phyloP scores from a whole-genome alignment of 2,329 filamentous ascomycete species.

The Trichophaea hybrida region DNA sequence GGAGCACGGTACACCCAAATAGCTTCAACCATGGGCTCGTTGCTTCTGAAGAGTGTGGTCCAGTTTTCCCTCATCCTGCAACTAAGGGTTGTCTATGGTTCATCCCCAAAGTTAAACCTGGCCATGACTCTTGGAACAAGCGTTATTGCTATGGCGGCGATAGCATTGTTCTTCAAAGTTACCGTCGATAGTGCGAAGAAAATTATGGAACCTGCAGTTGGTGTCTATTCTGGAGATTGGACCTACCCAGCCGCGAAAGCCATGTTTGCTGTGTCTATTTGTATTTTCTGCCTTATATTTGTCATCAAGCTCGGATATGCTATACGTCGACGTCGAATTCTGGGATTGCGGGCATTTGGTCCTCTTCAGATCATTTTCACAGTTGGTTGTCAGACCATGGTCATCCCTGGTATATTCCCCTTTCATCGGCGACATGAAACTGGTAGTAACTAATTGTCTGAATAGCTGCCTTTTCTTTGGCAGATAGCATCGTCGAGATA shows the following conservation, averaged over 20 bases:
- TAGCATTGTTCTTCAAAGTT: conserved; percentile 41
- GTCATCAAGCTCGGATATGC: conserved; percentile 46
- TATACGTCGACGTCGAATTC: conserved; percentile 40
- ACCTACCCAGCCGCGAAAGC: conserved; percentile 16
- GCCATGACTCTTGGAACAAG: conserved; percentile 37
- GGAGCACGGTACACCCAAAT: conserved; percentile 37
- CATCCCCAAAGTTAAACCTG: conserved; percentile 18
- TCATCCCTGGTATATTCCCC: conserved; percentile 43
- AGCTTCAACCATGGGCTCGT: conserved; percentile 36
- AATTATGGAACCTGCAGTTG: conserved; percentile 29
- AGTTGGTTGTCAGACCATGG: conserved; percentile 52
- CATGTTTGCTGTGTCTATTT: conserved; percentile 34
- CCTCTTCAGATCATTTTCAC: conserved; percentile 54
- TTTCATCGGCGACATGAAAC: conserved; percentile 10
- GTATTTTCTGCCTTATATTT: conserved; percentile 49
- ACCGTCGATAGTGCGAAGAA: conserved; percentile 36
- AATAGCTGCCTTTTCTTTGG: conserved; percentile 43
- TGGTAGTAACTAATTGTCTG: background rate
- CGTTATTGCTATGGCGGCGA: conserved; percentile 37
- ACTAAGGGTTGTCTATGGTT: conserved; percentile 44
- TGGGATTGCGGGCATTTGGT: conserved; percentile 47
- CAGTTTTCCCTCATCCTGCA: conserved; percentile 49
- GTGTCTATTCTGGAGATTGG: conserved; percentile 24
- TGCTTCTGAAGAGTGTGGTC: conserved; percentile 42
- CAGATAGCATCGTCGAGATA: conserved; percentile 30